Percentiles rank a stretch among this genome's conserved stretches.
phyloP scores from a whole-genome alignment of 2,329 filamentous ascomycete genomes.

The Talaromyces amestolkiae region DNA sequence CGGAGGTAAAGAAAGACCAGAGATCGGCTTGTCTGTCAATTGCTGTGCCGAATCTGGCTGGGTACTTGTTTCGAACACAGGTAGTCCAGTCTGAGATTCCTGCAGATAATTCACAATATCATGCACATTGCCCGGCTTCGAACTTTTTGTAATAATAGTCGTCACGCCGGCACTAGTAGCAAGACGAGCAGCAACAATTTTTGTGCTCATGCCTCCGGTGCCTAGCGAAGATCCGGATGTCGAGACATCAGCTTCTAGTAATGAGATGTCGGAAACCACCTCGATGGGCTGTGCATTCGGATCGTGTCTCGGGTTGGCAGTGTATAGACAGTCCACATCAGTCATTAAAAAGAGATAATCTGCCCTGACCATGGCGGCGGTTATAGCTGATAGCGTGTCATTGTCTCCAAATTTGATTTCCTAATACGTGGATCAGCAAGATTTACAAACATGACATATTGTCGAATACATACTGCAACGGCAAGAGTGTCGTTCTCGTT shows the following conservation, averaged over 20 bases:
- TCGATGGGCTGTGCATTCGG: slow-evolving; percentile 86
- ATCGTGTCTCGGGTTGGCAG: slow-evolving; percentile 85
- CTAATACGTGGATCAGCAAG: slow-evolving; percentile 24
- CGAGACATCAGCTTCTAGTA: slow-evolving; percentile 83
- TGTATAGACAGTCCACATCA: slow-evolving; percentile 95
- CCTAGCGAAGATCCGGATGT: slow-evolving; percentile 84
- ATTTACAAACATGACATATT: not conserved
- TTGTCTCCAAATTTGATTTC: slow-evolving; percentile 99
- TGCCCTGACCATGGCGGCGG: slow-evolving; percentile 93
- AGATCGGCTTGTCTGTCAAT: slow-evolving; percentile 41
- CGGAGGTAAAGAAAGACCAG: slow-evolving; percentile 50
- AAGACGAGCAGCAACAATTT: slow-evolving; percentile 88
- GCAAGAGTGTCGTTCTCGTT: slow-evolving; percentile 98
- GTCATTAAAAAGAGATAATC: slow-evolving; percentile 98
- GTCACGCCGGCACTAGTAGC: slow-evolving; percentile 94
- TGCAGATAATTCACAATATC: slow-evolving; percentile 83
- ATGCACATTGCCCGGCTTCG: slow-evolving; percentile 87
- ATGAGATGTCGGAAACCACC: slow-evolving; percentile 83
- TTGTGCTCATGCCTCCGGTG: slow-evolving; percentile 96
- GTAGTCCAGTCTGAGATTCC: slow-evolving; percentile 17
- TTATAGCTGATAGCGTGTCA: slow-evolving; percentile 94
- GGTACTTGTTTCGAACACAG: slow-evolving; percentile 19
- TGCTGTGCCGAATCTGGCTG: slow-evolving; percentile 12
- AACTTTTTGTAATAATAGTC: slow-evolving; percentile 90
- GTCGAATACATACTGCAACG: slow-evolving; percentile 59